Conservation (phyloP, 495 filamentous ascomycete species). For the Aeminium ludgeri region DNA sequence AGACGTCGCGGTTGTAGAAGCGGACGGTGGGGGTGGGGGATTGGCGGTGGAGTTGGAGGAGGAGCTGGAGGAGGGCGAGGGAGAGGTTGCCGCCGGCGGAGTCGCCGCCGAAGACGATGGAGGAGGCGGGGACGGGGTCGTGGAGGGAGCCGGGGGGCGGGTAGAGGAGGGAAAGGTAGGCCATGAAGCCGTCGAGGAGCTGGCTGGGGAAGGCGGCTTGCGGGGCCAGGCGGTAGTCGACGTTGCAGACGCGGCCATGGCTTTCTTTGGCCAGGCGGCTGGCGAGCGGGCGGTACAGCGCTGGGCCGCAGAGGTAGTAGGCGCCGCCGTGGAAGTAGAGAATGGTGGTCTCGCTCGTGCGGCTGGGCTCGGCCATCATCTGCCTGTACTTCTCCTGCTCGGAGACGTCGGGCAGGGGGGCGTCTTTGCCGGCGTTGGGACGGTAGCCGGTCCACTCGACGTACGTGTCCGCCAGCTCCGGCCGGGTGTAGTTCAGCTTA, state of each 20-base stretch:
- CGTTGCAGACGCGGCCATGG: slow-evolving; percentile 47
- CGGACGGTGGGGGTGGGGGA: slow-evolving; percentile 26
- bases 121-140: slow-evolving; percentile 43
- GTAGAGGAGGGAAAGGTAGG: slow-evolving; percentile 69
- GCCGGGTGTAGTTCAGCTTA: slow-evolving; percentile 31
- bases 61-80: slow-evolving; percentile 51
- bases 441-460: slow-evolving; percentile 60
- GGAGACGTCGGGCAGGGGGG: slow-evolving; percentile 38
- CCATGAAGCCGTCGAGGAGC: slow-evolving; percentile 63
- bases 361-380: slow-evolving; percentile 48
- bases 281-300: slow-evolving; percentile 35
- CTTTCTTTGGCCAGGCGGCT: slow-evolving; percentile 34
- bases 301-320: slow-evolving; percentile 66
- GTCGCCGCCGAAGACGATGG: slow-evolving; percentile 75
- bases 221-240: slow-evolving; percentile 79
- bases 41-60: slow-evolving; percentile 51
- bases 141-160: slow-evolving; percentile 62
- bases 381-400: slow-evolving; percentile 56
- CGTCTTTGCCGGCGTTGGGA: slow-evolving; percentile 35
- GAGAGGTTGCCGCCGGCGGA: slow-evolving; percentile 69
- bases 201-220: slow-evolving; percentile 36
- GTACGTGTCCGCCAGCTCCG: slow-evolving; percentile 42
- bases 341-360: slow-evolving; percentile 44
- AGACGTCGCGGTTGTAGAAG: slow-evolving; percentile 50
- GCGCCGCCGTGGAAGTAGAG: slow-evolving; percentile 85